Base-by-base conservation (phyloP, 129 eudicot species). In the Escallonia herrerae region DNA sequence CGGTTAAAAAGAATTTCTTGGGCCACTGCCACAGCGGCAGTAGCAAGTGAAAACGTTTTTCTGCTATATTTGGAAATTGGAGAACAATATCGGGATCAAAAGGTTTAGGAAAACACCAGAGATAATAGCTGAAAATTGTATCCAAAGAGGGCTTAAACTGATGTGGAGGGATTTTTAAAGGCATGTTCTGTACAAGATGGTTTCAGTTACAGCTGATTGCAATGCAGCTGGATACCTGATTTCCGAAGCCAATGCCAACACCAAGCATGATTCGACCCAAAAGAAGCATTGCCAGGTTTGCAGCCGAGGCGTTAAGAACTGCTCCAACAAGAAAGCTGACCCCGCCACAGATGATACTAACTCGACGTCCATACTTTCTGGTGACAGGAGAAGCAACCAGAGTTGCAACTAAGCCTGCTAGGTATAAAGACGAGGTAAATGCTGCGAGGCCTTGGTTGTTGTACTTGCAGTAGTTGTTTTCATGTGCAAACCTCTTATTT, bases 291-390 rank as follows among this genome's bases (percentile, higher is more conserved):
- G 42, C 33, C 37, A 22, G 33, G 12, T 5, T 4, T 41, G 8
- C 45, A 2, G 64, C n/a, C 7, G 6, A n/a, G 5, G 64, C 64
- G 41, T 47, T 60, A 6, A 40, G 9, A 15, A 12, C 43, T 8
- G 46, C 64, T 10, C 47, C 64, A 40, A 47, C 64, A 40, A 60
- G 3, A 60, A 41, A 15, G 64, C 15, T 2, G 46, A 13, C 6
- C 47, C 64, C 64, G 41, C 12, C 6, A 60, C 3, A 60, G 41
- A 40, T 9, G 64, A 91, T 91, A 60, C 95, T 87, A 53, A 80
- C 77, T 60, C 6, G 47, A 15, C 15, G 40, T 60, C 7, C 46
- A 47, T 6, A 46, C 64, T 6, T 40, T 0, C 8, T 40, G 10
- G 3, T 5, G 6, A 60, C 64, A 60, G 12, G 64, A 2, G 64